phyloP scores from a whole-genome alignment of 116 monocot genomes.

The Posidonia oceanica region DNA sequence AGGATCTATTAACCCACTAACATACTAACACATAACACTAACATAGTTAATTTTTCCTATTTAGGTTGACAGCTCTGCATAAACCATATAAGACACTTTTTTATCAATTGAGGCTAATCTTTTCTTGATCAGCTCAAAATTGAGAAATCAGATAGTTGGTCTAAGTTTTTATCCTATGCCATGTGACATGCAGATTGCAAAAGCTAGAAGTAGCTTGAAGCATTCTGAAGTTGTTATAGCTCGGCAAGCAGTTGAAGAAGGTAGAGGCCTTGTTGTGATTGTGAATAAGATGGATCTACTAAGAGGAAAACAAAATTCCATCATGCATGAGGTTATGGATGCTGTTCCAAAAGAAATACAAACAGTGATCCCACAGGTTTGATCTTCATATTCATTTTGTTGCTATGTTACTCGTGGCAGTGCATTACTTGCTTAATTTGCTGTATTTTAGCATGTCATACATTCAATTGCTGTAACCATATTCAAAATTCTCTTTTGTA shows the following conservation, averaged over 20 bases:
- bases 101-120: too few relatives aligned
- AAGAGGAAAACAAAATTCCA: conserved; percentile 36
- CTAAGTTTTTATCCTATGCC: not conserved
- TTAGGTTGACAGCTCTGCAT: too few relatives aligned
- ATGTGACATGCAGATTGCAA: conserved; percentile 56
- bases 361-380: conserved; percentile 83
- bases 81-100: too few relatives aligned
- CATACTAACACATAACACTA: too few relatives aligned
- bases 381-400: not conserved
- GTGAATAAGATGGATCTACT: conserved; percentile 99
- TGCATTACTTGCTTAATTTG: not conserved
- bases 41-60: too few relatives aligned
- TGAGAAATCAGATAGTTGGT: too few relatives aligned
- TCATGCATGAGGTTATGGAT: conserved; percentile 45
- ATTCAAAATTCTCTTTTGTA: too few relatives aligned
- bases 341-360: conserved; percentile 86
- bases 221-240: conserved; percentile 91
- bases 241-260: conserved; percentile 95
- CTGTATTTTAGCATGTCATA: not conserved
- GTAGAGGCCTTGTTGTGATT: conserved; percentile 84
- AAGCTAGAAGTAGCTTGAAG: conserved; percentile 65
- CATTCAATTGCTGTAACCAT: not conserved
- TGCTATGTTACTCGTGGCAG: not conserved
- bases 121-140: too few relatives aligned
- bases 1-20: too few relatives aligned